These are phyloP conservation scores for Aspergillus melleus DNA, from an alignment of 2,329 filamentous ascomycete species.

Conservation along the genomic window DNA sequence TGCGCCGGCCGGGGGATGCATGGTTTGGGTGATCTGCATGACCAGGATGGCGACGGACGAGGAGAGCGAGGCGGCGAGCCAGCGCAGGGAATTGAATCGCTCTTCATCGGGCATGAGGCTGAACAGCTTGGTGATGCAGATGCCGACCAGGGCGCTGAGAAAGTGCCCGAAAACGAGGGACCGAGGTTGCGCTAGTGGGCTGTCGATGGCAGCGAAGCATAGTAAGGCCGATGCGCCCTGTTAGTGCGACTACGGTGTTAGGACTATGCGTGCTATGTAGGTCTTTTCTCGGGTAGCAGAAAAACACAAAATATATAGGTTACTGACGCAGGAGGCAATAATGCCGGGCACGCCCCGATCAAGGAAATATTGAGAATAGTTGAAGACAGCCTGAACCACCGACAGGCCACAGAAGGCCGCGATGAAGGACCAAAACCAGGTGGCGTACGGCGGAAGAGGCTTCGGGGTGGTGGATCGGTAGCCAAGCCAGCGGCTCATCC, in stretches of 20 bases:
- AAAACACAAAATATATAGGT: no score
- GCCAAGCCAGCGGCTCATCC: constrained; percentile 31
- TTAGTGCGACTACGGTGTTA: neutral
- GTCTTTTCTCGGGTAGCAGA: no score
- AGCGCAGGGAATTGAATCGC: constrained; percentile 30
- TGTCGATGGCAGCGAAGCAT: constrained; percentile 33
- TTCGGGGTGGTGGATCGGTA: constrained; percentile 24
- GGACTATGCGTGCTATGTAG: neutral
- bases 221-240: constrained; percentile 36
- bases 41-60: constrained; percentile 28
- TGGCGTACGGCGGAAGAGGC: constrained; percentile 23
- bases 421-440: constrained; percentile 30
- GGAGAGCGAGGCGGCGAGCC: constrained; percentile 35
- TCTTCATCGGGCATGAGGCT: constrained; percentile 31
- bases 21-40: constrained; percentile 35
- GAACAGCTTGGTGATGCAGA: constrained; percentile 34
- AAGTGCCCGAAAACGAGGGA: constrained; percentile 36
- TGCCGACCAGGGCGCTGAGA: constrained; percentile 31
- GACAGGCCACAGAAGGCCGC: constrained; percentile 28
- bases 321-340: constrained; percentile 28
- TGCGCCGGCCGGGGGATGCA: constrained; percentile 36
- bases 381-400: constrained; percentile 26
- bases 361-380: constrained; percentile 28
- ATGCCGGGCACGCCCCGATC: constrained; percentile 27
- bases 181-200: constrained; percentile 33